A percentile compares a stretch with the other conserved stretches of the same genome.
phyloP scores from a whole-genome alignment of 768 basidiomycete genomes.

The Tylopilus rubrobrunneus region DNA sequence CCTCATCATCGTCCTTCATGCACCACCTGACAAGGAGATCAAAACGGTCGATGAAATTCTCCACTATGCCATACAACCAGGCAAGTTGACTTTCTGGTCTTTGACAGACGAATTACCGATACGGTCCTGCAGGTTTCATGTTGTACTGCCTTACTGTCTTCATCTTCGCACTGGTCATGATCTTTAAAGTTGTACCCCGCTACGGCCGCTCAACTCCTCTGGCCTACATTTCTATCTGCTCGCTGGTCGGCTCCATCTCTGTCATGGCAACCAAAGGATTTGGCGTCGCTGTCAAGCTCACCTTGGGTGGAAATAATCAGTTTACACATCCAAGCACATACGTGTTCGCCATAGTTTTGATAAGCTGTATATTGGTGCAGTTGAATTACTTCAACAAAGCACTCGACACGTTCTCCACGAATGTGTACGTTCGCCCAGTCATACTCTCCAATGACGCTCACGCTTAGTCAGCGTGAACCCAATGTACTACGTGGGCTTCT shows the following conservation, averaged over 20 bases:
- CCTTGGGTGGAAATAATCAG: slow-evolving; percentile 90
- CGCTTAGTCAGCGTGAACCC: slow-evolving; percentile 75
- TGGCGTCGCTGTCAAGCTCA: slow-evolving; percentile 94
- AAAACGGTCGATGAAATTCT: slow-evolving; percentile 93
- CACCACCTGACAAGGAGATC: slow-evolving; percentile 92
- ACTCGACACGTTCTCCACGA: slow-evolving; percentile 93
- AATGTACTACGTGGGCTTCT: slow-evolving; percentile 97
- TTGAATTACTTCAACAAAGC: slow-evolving; percentile 99
- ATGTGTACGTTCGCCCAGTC: slow-evolving; percentile 64
- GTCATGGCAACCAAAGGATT: slow-evolving; percentile 99
- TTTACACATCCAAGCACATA: slow-evolving; percentile 95
- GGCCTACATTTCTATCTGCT: slow-evolving; percentile 96
- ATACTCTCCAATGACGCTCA: background rate
- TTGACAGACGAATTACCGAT: slow-evolving; percentile 7
- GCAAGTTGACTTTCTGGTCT: slow-evolving; percentile 39
- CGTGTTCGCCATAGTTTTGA: slow-evolving; percentile 82
- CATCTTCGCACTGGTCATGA: slow-evolving; percentile 80
- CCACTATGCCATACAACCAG: slow-evolving; percentile 88
- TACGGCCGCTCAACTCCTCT: slow-evolving; percentile 86
- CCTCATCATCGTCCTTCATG: slow-evolving; percentile 92
- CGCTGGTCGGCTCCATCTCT: slow-evolving; percentile 91
- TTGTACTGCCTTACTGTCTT: slow-evolving; percentile 85
- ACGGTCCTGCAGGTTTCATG: slow-evolving; percentile 71
- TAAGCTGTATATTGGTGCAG: slow-evolving; percentile 82
- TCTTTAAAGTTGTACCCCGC: slow-evolving; percentile 77